Evolutionary conservation across 2,329 filamentous ascomycete species (phyloP), one percentile per base, ranked within the genome.

Genomic region (Corinectria fuckeliana): DNA sequence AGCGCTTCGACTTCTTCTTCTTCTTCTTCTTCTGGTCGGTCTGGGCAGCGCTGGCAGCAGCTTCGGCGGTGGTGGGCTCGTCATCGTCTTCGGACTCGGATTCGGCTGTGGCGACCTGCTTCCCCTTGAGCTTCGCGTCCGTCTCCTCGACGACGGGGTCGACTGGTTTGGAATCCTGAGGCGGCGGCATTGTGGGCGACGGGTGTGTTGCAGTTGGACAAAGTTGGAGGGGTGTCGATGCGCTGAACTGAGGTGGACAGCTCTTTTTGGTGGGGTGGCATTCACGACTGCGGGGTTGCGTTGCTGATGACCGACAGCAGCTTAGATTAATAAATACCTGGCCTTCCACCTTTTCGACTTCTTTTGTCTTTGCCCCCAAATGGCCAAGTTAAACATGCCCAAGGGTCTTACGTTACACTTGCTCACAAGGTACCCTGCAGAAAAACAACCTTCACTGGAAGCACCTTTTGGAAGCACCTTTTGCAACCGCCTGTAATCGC

Each of bases 1-100:
- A 83, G 74, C 83, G 85, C 80, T 88, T 88, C 64, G 82, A 87
- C 78, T 82, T 86, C 79, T 86, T 88, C 75, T 88, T 90, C 76
- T 88, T 88, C 68, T 86, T 85, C 70, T 81, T 82, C 42, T 75
- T 74, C 32, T 36, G 32, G 32, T 36, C 32, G 32, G 32, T 36
- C 32, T 36, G 32, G 34, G 61, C 66, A 41, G 69, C 63, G 5
- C 69, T 70, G 21, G 70, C 73, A 44, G 73, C 74, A 49, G 75
- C 77, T 58, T 75, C 74, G 23, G 75, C 74, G 21, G 75, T 72
- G 56, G 75, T 75, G 53, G 72, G 76, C 58, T 80, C 74, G 56
- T 75, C 72, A 39, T 71, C 74, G 50, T 75, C 74, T 20, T 77
- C 73, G 55, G 76, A 76, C 60, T 82, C 82, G 60, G 80, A 80